Evolutionary conservation across 768 basidiomycete species (phyloP).

Genomic region (Lactarius evosmus): DNA sequence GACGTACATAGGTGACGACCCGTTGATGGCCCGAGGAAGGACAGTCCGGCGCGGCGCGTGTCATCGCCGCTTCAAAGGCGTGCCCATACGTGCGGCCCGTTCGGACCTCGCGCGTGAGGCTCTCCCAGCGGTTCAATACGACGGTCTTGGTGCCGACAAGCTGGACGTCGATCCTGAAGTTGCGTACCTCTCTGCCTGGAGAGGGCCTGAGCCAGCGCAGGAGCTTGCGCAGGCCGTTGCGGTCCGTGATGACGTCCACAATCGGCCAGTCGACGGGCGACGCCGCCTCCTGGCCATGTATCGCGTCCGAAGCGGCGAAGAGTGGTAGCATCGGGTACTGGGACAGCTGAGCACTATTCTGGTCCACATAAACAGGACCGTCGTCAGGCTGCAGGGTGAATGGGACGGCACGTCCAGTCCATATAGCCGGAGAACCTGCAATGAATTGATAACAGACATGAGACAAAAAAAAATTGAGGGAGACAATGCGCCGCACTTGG

Average conservation of each 20-base stretch:
- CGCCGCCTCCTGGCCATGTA: slow-evolving; percentile 28
- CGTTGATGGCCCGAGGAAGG: slow-evolving; percentile 57
- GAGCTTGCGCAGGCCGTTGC: slow-evolving; percentile 64
- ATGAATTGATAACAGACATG: not conserved
- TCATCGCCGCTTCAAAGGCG: slow-evolving; percentile 59
- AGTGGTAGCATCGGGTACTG: slow-evolving; percentile 49
- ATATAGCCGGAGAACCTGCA: slow-evolving; percentile 57
- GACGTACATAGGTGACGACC: slow-evolving; percentile 58
- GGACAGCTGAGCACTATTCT: slow-evolving; percentile 49
- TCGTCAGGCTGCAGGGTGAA: slow-evolving; percentile 53
- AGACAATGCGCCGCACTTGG: slow-evolving; percentile 29
- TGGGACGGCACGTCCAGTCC: slow-evolving; percentile 49
- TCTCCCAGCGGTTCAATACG: slow-evolving; percentile 61
- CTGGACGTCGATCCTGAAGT: slow-evolving; percentile 71
- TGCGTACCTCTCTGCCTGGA: slow-evolving; percentile 35
- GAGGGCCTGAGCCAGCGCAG: slow-evolving; percentile 47
- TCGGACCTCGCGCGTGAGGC: slow-evolving; percentile 30
- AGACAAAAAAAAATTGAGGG: not conserved
- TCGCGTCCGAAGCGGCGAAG: slow-evolving; percentile 53
- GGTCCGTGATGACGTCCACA: slow-evolving; percentile 54
- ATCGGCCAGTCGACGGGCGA: slow-evolving; percentile 37
- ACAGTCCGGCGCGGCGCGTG: slow-evolving; percentile 47
- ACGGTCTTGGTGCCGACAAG: slow-evolving; percentile 56
- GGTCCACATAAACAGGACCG: slow-evolving; percentile 51
- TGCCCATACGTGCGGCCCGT: slow-evolving; percentile 48